Percentiles rank a stretch among this genome's conserved stretches.
Evolutionary conservation across 768 basidiomycete species (phyloP).

Genomic region (Lactifluus hygrophoroides): DNA sequence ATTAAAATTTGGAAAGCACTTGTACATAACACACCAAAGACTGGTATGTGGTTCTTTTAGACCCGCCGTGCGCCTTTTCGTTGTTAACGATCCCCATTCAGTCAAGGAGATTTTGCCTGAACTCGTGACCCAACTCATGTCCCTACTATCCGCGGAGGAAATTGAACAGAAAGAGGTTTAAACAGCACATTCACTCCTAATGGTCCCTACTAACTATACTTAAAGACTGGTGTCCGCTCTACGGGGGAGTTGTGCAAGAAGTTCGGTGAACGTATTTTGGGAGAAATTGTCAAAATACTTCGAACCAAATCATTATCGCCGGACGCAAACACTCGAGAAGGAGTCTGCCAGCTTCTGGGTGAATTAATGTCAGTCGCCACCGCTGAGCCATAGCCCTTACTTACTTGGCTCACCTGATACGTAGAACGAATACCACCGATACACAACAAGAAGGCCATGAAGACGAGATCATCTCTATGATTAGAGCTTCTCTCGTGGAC

Average conservation of each 20-base stretch:
- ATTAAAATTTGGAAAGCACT: slow-evolving; percentile 98
- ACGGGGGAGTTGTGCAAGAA: slow-evolving; percentile 87
- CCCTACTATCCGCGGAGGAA: slow-evolving; percentile 68
- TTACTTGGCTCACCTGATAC: slow-evolving; percentile 12
- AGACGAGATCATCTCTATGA: slow-evolving; percentile 77
- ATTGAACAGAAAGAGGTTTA: slow-evolving; percentile 83
- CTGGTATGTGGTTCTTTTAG: slow-evolving; percentile 42
- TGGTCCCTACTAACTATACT: not conserved
- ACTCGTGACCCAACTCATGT: slow-evolving; percentile 68
- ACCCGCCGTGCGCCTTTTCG: not conserved
- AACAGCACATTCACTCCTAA: not conserved
- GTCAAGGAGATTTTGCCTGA: slow-evolving; percentile 88
- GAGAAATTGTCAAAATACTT: slow-evolving; percentile 75
- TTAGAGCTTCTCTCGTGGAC: slow-evolving; percentile 81
- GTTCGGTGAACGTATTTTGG: slow-evolving; percentile 86
- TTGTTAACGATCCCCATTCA: slow-evolving; percentile 25
- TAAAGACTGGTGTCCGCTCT: slow-evolving; percentile 80
- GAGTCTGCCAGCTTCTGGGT: slow-evolving; percentile 79
- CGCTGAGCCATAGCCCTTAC: not conserved
- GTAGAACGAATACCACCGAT: slow-evolving; percentile 76
- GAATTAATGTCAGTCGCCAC: slow-evolving; percentile 66
- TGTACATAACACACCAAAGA: slow-evolving; percentile 88
- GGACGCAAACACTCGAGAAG: slow-evolving; percentile 62
- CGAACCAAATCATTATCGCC: slow-evolving; percentile 54
- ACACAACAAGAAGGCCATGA: slow-evolving; percentile 81